A percentile compares a stretch with the other conserved stretches of the same genome.
phyloP scores from a whole-genome alignment of 1,284 basidiomycete species.

The Rhodotorula mucilaginosa region DNA sequence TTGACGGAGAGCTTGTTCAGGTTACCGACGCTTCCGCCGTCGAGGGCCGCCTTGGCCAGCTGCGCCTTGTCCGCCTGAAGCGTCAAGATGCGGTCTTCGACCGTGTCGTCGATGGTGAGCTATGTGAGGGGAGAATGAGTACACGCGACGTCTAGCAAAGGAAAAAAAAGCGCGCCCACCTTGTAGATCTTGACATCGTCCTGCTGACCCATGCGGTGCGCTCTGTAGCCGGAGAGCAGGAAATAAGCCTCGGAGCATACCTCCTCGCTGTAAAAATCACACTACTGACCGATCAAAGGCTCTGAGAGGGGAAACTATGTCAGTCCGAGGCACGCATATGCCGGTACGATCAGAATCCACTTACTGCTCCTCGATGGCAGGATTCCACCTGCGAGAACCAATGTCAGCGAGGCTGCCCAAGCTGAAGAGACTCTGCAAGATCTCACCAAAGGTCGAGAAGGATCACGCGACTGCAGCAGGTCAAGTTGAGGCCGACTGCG shows the following conservation, averaged over 20 bases:
- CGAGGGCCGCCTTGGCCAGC: conserved; percentile 77
- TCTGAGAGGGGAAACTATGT: conserved; percentile 53
- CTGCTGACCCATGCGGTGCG: conserved; percentile 68
- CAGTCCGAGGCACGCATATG: background rate
- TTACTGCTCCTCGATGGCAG: conserved; percentile 58
- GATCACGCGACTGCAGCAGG: conserved; percentile 61
- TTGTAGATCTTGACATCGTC: conserved; percentile 89
- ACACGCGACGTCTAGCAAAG: background rate
- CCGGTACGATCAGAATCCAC: conserved; percentile 57
- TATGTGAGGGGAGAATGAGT: background rate
- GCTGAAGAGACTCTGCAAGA: background rate
- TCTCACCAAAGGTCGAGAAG: conserved; percentile 60
- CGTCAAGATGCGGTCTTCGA: conserved; percentile 67
- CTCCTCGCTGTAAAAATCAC: background rate
- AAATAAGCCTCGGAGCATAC: background rate
- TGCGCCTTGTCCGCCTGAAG: conserved; percentile 84
- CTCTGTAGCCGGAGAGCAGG: background rate
- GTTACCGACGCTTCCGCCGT: conserved; percentile 84
- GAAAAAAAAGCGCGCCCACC: conserved; percentile 51
- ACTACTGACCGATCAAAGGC: conserved; percentile 72
- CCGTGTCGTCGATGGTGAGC: conserved; percentile 66
- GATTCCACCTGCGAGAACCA: conserved; percentile 56
- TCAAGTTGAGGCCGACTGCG: conserved; percentile 76
- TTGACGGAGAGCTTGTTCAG: conserved; percentile 72
- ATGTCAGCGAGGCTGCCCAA: too few species aligned